Conservation (phyloP, 2,329 filamentous ascomycete species). For the Ceratocystis colombiana region DNA sequence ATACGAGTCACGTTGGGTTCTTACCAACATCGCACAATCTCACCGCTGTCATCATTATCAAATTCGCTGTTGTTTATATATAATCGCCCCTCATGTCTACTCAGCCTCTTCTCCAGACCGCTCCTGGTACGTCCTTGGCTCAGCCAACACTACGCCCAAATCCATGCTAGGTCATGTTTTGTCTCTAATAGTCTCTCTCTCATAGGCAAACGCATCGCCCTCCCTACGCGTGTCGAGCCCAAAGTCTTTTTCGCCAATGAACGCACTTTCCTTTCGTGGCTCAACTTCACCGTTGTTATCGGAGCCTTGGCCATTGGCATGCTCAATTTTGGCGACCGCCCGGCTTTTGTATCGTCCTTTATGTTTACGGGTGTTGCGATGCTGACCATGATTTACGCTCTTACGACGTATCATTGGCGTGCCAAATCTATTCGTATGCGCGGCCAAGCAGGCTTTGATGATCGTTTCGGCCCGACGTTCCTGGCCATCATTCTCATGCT, state of each 20-base stretch:
- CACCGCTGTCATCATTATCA: conserved; percentile 26
- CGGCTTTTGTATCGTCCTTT: conserved; percentile 87
- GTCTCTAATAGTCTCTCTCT: conserved; percentile 8
- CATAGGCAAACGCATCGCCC: conserved; percentile 94
- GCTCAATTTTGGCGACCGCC: conserved; percentile 91
- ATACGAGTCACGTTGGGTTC: not conserved
- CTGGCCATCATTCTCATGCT: conserved; percentile 75
- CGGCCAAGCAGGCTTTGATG: conserved; percentile 92
- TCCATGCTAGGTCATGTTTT: not conserved
- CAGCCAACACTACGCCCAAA: not conserved
- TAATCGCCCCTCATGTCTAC: conserved; percentile 56
- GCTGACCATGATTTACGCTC: conserved; percentile 87
- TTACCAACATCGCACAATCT: not conserved
- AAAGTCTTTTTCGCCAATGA: conserved; percentile 99
- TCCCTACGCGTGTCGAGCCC: conserved; percentile 93
- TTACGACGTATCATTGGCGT: conserved; percentile 94
- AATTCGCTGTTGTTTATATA: conserved; percentile 7
- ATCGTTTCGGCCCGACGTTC: conserved; percentile 86
- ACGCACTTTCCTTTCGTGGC: conserved; percentile 97
- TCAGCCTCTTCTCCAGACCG: conserved; percentile 89
- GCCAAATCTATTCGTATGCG: conserved; percentile 83
- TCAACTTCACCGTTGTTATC: conserved; percentile 98
- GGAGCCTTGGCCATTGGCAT: conserved; percentile 93
- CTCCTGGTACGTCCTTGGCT: conserved; percentile 57
- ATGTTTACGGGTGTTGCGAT: conserved; percentile 92